A percentile compares a stretch with the other conserved stretches of the same genome.
phyloP scores from a whole-genome alignment of 805 yeast genomes.

The Hanseniaspora valbyensis region DNA sequence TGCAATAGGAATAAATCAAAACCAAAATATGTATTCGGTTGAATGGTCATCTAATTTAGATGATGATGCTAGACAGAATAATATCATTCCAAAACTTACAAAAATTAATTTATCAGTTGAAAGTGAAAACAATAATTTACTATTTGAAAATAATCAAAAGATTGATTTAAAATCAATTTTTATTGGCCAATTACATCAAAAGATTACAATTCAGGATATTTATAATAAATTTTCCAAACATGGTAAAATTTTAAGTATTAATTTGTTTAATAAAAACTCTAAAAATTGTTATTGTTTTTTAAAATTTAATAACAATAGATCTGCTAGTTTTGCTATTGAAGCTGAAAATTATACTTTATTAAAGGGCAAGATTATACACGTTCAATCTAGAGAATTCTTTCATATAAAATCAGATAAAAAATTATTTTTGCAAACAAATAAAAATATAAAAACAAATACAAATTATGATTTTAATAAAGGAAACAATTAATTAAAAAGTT shows the following conservation, averaged over 20 bases:
- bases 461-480: too few species aligned
- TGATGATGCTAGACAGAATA: constrained; percentile 31
- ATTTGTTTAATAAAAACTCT: constrained; percentile 42
- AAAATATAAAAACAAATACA: too few species aligned
- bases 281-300: constrained; percentile 57
- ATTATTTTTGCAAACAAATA: too few species aligned
- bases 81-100: constrained; percentile 18
- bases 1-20: constrained; percentile 61
- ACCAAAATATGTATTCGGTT: constrained; percentile 43
- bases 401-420: constrained; percentile 22
- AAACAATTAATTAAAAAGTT: too few species aligned
- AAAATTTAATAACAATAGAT: constrained; percentile 47
- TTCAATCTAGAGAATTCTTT: constrained; percentile 62
- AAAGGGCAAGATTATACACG: constrained; percentile 65
- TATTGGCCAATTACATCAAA: constrained; percentile 57
- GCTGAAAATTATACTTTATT: constrained; percentile 72
- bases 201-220: constrained; percentile 46
- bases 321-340: constrained; percentile 81
- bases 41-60: constrained; percentile 84
- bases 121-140: neutral
- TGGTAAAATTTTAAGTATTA: constrained; percentile 52
- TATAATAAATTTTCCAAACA: constrained; percentile 50
- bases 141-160: constrained; percentile 20
- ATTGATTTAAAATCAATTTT: constrained; percentile 64
- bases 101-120: neutral